Conservation (phyloP, 257 asterid genomes). For the Solanum etuberosum region DNA sequence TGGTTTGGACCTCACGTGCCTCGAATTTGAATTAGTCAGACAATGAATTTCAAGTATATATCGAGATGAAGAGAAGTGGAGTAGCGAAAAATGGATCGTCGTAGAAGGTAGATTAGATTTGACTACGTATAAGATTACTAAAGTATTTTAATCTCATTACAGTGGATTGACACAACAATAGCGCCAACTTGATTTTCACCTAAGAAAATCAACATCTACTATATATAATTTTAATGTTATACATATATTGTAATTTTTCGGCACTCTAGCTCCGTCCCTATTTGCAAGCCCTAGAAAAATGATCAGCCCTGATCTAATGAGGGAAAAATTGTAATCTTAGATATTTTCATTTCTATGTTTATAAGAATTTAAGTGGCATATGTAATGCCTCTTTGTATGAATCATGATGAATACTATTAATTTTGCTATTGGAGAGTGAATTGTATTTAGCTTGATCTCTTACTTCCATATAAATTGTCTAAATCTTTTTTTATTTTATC, state of each 20-base stretch:
- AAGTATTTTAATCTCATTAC: too few relatives aligned
- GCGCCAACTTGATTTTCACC: too few relatives aligned
- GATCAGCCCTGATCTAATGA: background rate
- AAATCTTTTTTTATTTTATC: too few relatives aligned
- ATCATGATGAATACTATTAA: background rate
- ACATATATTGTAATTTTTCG: background rate
- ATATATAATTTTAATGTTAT: too few relatives aligned
- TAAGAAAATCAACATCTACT: too few relatives aligned
- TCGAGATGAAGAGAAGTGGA: background rate
- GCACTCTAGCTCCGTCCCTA: background rate
- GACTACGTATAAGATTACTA: background rate
- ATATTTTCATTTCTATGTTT: background rate
- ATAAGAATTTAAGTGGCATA: background rate
- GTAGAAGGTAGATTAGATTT: background rate
- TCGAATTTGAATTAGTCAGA: background rate
- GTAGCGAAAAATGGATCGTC: accelerated
- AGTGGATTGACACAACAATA: too few relatives aligned
- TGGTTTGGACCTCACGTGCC: background rate
- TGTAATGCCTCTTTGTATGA: background rate
- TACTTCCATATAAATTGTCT: background rate
- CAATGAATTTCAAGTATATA: background rate
- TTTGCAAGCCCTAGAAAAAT: background rate
- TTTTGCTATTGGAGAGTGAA: background rate
- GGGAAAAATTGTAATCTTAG: background rate
- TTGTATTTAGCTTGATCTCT: background rate